A percentile compares a stretch with the other conserved stretches of the same genome.
Evolutionary conservation across 225 moss, liverwort and hornwort genomes (phyloP).

Genomic region (Climacium dendroides): DNA sequence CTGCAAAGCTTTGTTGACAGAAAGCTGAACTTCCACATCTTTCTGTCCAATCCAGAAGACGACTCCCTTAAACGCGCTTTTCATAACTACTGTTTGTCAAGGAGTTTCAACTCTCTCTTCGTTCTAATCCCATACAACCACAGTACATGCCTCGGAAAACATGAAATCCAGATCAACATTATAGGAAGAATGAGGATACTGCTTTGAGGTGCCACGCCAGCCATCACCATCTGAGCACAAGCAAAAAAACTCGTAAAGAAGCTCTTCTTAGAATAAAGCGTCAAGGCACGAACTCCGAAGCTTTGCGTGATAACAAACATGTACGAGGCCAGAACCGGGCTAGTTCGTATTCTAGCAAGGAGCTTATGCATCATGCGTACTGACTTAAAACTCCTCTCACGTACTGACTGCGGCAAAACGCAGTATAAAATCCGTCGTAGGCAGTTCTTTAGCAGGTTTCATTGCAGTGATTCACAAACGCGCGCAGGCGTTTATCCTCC

Average conservation of each 20-base stretch:
- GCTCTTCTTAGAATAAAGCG: background rate
- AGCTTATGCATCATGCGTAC: background rate
- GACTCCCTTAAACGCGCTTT: slow-evolving; percentile 91
- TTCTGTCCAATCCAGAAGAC: slow-evolving; percentile 98
- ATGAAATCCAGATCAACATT: background rate
- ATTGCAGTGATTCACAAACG: background rate
- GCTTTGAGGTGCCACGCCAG: slow-evolving; percentile 89
- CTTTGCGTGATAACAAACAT: background rate
- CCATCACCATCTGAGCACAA: slow-evolving; percentile 85
- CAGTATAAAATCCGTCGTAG: background rate
- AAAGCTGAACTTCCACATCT: slow-evolving; percentile 88
- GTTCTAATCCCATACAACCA: background rate
- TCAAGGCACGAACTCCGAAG: background rate
- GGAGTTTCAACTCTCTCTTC: background rate
- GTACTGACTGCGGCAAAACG: background rate
- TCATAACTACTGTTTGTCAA: slow-evolving; percentile 65
- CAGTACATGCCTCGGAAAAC: background rate
- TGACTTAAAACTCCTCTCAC: background rate
- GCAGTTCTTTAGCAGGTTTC: background rate
- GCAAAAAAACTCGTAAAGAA: background rate
- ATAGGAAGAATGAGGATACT: slow-evolving; percentile 56
- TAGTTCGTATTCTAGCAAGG: background rate
- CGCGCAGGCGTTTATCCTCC: background rate
- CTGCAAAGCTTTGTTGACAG: slow-evolving; percentile 70
- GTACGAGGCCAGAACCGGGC: background rate